phyloP scores from a whole-genome alignment of 2,329 filamentous ascomycete genomes.

The Xylariaceae sp. region DNA sequence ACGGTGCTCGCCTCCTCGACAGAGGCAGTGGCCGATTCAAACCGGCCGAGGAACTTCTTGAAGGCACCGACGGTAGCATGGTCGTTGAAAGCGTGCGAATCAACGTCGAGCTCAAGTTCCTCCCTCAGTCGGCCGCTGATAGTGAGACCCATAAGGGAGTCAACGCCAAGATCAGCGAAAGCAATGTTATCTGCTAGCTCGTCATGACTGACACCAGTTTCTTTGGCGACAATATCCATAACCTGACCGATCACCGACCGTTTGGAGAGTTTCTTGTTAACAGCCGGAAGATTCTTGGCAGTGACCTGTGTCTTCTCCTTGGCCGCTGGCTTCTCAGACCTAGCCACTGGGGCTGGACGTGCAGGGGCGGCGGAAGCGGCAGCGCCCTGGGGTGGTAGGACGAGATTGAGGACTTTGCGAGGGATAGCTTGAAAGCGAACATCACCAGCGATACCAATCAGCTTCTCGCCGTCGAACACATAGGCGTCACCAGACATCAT shows the following conservation, averaged over 20 bases:
- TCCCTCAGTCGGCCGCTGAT: slow-evolving; percentile 55
- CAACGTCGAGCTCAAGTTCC: slow-evolving; percentile 52
- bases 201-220: slow-evolving; percentile 51
- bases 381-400: slow-evolving; percentile 58
- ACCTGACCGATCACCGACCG: slow-evolving; percentile 43
- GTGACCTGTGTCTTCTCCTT: slow-evolving; percentile 46
- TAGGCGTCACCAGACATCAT: slow-evolving; percentile 53
- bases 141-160: slow-evolving; percentile 58
- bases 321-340: slow-evolving; percentile 35
- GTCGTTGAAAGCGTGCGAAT: slow-evolving; percentile 51
- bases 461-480: slow-evolving; percentile 49
- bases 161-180: slow-evolving; percentile 56
- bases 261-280: slow-evolving; percentile 49
- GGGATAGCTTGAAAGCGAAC: slow-evolving; percentile 66
- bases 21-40: slow-evolving; percentile 31
- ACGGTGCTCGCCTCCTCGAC: slow-evolving; percentile 37
- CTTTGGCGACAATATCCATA: slow-evolving; percentile 52
- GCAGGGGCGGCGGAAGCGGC: slow-evolving; percentile 38
- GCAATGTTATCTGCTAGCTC: slow-evolving; percentile 54
- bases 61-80: slow-evolving; percentile 52
- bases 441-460: slow-evolving; percentile 48
- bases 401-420: slow-evolving; percentile 61
- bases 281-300: slow-evolving; percentile 43
- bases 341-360: slow-evolving; percentile 34
- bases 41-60: slow-evolving; percentile 41